Conservation (phyloP, 257 asterid genomes). For the Nicotiana tabacum region DNA sequence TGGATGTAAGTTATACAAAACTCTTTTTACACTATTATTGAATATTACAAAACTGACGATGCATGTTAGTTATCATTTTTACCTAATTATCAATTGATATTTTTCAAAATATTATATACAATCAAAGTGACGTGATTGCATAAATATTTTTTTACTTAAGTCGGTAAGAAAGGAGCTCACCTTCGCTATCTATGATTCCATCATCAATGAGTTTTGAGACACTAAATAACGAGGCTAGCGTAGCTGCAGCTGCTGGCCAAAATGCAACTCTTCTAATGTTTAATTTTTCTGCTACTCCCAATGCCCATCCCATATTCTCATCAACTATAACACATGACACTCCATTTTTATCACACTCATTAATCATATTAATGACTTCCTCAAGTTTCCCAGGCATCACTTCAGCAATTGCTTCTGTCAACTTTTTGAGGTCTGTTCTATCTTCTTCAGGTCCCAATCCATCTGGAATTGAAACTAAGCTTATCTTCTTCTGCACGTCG, state of each 20-base stretch:
- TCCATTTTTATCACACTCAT: conserved; percentile 18
- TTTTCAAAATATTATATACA: too few relatives aligned
- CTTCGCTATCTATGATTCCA: conserved; percentile 41
- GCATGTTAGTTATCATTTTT: too few relatives aligned
- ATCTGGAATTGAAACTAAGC: conserved; percentile 51
- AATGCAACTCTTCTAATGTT: conserved; percentile 41
- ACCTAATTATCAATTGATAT: too few relatives aligned
- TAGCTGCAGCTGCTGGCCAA: conserved; percentile 34
- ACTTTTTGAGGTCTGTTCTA: conserved; percentile 36
- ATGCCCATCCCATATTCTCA: conserved; percentile 36
- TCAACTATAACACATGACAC: conserved; percentile 45
- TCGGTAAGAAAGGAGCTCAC: conserved; percentile 19
- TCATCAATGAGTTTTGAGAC: conserved; percentile 34
- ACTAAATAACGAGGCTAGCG: conserved; percentile 26
- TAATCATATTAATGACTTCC: conserved; percentile 32
- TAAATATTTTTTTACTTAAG: too few relatives aligned
- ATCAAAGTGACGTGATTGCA: too few relatives aligned
- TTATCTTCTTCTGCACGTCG: conserved; percentile 17
- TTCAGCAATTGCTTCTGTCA: conserved; percentile 17
- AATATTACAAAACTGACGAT: too few relatives aligned
- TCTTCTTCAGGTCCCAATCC: conserved; percentile 58
- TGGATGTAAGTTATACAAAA: too few relatives aligned
- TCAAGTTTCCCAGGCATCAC: conserved; percentile 44
- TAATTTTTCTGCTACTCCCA: conserved; percentile 38
- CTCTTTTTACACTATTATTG: too few relatives aligned